Conservation (phyloP, 2,329 filamentous ascomycete species). For the Hypoxylon sp. region DNA sequence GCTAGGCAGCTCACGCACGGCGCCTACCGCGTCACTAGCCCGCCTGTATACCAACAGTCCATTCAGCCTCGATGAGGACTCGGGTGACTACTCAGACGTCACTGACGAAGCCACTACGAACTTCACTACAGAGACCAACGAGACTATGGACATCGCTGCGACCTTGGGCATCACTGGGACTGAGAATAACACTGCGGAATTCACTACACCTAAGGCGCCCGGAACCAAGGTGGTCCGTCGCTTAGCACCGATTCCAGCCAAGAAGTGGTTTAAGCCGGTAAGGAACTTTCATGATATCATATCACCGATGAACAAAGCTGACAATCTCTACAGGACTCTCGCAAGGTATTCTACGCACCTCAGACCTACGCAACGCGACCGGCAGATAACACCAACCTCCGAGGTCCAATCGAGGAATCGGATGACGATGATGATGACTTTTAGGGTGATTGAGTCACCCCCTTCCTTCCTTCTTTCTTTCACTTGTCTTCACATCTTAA, state of each 20-base stretch:
- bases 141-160: no score
- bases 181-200: background rate
- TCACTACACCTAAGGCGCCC: background rate
- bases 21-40: background rate
- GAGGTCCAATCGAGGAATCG: conserved; percentile 3
- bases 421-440: conserved; percentile 11
- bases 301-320: conserved; percentile 4
- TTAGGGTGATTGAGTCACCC: background rate
- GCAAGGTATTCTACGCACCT: conserved; percentile 26
- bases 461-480: background rate
- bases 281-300: conserved; percentile 1
- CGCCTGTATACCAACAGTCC: background rate
- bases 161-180: background rate
- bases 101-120: background rate
- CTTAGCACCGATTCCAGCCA: background rate
- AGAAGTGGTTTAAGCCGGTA: conserved; percentile 35
- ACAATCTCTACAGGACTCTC: conserved; percentile 30
- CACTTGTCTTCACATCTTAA: background rate
- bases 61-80: background rate
- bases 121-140: background rate
- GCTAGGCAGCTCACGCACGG: background rate
- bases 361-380: conserved; percentile 1
- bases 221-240: background rate
- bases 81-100: background rate
- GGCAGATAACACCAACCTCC: background rate